Percentiles rank a stretch among this genome's conserved stretches.
phyloP scores from a whole-genome alignment of 768 basidiomycete species.

The Suillus tomentosus region DNA sequence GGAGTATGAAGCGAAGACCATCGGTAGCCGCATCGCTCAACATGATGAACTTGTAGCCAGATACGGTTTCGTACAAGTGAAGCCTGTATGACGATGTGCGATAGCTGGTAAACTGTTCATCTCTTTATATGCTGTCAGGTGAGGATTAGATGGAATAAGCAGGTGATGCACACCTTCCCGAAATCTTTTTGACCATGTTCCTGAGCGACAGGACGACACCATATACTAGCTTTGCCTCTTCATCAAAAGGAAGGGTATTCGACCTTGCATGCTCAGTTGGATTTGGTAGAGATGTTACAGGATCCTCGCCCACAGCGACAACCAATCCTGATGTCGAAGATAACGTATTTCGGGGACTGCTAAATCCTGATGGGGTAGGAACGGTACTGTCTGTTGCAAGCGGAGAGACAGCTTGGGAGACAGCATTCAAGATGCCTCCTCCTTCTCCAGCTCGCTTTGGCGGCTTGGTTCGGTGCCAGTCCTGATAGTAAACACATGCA shows the following conservation, averaged over 20 bases:
- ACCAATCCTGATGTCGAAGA: constrained; percentile 66
- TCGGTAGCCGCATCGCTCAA: constrained; percentile 86
- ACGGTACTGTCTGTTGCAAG: constrained; percentile 32
- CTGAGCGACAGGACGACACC: constrained; percentile 89
- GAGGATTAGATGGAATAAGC: not conserved
- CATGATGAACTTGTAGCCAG: constrained; percentile 95
- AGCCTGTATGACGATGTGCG: constrained; percentile 91
- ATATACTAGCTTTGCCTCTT: constrained; percentile 96
- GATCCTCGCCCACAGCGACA: constrained; percentile 58
- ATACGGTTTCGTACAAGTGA: constrained; percentile 88
- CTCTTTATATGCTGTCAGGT: constrained; percentile 44
- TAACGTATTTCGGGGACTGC: constrained; percentile 68
- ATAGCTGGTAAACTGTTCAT: constrained; percentile 90
- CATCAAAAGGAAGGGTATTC: constrained; percentile 84
- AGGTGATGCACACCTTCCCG: constrained; percentile 61
- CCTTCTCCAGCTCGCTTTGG: constrained; percentile 74
- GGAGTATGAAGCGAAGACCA: constrained; percentile 76
- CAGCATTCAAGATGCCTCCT: constrained; percentile 69
- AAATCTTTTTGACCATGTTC: constrained; percentile 94
- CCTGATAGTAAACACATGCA: constrained; percentile 91
- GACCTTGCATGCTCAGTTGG: constrained; percentile 33
- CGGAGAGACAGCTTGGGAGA: constrained; percentile 67
- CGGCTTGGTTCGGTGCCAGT: constrained; percentile 84
- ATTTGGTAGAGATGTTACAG: constrained; percentile 16
- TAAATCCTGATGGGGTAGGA: constrained; percentile 41